Conservation (phyloP, 352 stramenopile genomes). For the Phytophthora cactorum region DNA sequence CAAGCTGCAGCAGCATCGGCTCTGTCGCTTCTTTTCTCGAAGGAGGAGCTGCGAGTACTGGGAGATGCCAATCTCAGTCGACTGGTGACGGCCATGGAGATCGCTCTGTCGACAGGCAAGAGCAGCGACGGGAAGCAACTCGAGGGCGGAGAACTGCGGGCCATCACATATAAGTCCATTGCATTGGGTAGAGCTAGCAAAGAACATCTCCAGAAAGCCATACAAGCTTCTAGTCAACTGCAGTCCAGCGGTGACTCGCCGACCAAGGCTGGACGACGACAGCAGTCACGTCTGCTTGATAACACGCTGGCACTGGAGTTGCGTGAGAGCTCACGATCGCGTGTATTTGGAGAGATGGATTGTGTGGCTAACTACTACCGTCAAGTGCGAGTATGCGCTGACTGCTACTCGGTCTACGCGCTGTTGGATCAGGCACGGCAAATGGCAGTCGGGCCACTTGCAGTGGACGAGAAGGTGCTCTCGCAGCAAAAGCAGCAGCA, state of each 20-base stretch:
- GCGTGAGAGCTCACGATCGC: slow-evolving; percentile 53
- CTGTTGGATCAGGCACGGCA: slow-evolving; percentile 79
- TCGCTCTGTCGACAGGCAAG: slow-evolving; percentile 32
- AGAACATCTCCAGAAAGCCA: slow-evolving; percentile 38
- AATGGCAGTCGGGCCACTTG: slow-evolving; percentile 26
- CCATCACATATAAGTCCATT: slow-evolving; percentile 86
- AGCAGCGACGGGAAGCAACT: slow-evolving; percentile 11
- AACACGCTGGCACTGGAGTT: slow-evolving; percentile 61
- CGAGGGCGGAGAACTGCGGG: slow-evolving; percentile 39
- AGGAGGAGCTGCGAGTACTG: slow-evolving; percentile 47
- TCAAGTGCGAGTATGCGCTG: slow-evolving; percentile 81
- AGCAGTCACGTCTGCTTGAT: slow-evolving; percentile 47
- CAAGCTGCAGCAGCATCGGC: slow-evolving; percentile 38
- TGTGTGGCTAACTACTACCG: slow-evolving; percentile 81
- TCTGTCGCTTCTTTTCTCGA: slow-evolving; percentile 59
- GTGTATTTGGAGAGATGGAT: slow-evolving; percentile 63
- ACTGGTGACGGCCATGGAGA: slow-evolving; percentile 47
- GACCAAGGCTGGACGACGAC: slow-evolving; percentile 16
- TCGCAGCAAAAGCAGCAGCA: slow-evolving; percentile 35
- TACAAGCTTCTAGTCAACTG: slow-evolving; percentile 18
- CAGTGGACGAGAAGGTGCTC: slow-evolving; percentile 10
- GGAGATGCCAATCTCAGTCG: slow-evolving; percentile 44
- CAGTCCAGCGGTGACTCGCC: slow-evolving; percentile 3
- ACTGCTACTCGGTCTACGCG: slow-evolving; percentile 90
- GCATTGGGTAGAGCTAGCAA: slow-evolving; percentile 68